A percentile compares a stretch with the other conserved stretches of the same genome.
Evolutionary conservation across 2,329 filamentous ascomycete species (phyloP).

Genomic region (Orbilia blumenaviensis): DNA sequence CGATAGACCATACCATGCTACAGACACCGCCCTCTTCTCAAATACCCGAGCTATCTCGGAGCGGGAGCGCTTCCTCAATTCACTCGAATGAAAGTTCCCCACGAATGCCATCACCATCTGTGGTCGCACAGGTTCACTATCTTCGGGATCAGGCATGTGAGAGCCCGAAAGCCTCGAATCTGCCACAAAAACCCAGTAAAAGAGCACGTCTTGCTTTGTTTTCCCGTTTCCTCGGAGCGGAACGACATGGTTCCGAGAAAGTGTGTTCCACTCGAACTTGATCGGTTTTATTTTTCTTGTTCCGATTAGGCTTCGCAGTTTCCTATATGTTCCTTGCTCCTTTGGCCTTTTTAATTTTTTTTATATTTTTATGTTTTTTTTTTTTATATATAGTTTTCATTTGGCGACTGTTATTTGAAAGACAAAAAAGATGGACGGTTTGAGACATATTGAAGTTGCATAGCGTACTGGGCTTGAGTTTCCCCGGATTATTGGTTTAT

Average conservation of each 20-base stretch:
- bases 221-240: slow-evolving; percentile 28
- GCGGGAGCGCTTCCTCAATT: slow-evolving; percentile 55
- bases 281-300: background rate
- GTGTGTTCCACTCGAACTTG: background rate
- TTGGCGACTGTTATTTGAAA: background rate
- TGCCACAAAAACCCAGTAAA: slow-evolving; percentile 38
- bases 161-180: slow-evolving; percentile 22
- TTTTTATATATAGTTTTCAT: background rate
- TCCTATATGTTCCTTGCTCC: background rate
- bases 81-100: slow-evolving; percentile 57
- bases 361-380: background rate
- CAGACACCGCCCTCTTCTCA: slow-evolving; percentile 56
- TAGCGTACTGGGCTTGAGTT: slow-evolving; percentile 11
- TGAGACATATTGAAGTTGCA: background rate
- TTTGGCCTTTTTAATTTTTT: background rate
- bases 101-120: slow-evolving; percentile 50
- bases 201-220: slow-evolving; percentile 33
- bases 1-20: slow-evolving; percentile 42
- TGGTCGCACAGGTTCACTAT: slow-evolving; percentile 36
- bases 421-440: background rate
- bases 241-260: slow-evolving; percentile 14
- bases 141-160: slow-evolving; percentile 19
- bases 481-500: slow-evolving; percentile 4
- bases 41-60: slow-evolving; percentile 56
- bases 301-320: too few relatives aligned